These are phyloP conservation scores for Phytophthora melonis DNA, from an alignment of 352 stramenopile species.

Conservation along the genomic window DNA sequence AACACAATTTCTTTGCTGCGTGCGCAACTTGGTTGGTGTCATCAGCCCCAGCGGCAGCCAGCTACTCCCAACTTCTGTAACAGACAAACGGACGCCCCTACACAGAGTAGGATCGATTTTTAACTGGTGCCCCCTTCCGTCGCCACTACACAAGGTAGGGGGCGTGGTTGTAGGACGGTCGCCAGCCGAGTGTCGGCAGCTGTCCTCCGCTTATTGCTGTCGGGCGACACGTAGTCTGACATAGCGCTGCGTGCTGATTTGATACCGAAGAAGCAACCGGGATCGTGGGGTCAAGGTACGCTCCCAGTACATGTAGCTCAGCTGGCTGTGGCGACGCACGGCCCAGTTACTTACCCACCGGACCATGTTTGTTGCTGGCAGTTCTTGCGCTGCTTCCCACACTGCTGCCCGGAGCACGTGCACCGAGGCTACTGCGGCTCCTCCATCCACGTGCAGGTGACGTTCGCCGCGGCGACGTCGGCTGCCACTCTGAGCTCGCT, in stretches of 20 bases:
- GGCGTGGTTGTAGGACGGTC: neutral
- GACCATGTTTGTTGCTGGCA: neutral
- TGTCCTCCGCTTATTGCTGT: no score
- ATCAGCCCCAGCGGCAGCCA: no score
- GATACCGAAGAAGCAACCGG: neutral
- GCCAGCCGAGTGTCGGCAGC: no score
- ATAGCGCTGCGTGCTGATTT: neutral
- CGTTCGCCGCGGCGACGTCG: neutral
- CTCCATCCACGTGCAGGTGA: slow-evolving; percentile 25
- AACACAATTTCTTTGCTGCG: no score
- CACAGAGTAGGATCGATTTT: no score
- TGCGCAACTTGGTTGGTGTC: no score
- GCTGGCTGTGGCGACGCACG: neutral
- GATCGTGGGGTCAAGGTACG: neutral
- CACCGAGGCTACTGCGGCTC: slow-evolving; percentile 43
- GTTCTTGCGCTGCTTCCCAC: slow-evolving; percentile 42
- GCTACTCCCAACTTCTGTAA: no score
- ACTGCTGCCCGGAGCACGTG: slow-evolving; percentile 44
- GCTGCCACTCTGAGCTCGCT: neutral
- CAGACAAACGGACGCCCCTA: no score
- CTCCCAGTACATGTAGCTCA: neutral
- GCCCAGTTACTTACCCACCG: neutral
- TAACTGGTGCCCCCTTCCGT: no score
- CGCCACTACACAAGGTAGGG: slow-evolving; percentile 9
- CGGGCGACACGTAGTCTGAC: no score